Evolutionary conservation across 2,329 filamentous ascomycete species (phyloP).

Genomic region (Aspergillus phoenicis): DNA sequence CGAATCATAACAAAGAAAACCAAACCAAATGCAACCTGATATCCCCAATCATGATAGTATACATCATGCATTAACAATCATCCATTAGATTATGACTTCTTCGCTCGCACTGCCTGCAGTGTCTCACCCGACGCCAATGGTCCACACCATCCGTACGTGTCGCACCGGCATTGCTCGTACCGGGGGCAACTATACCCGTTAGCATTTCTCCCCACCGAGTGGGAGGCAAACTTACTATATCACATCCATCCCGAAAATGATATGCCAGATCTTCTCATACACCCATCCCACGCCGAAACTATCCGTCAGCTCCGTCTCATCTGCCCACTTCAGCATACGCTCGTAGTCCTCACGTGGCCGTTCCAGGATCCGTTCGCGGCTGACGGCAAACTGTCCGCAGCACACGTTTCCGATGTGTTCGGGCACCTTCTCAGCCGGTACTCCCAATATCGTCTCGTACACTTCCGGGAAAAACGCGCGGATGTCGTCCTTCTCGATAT

Average conservation of each 20-base stretch:
- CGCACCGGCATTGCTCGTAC: slow-evolving; percentile 34
- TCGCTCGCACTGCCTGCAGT: slow-evolving; percentile 28
- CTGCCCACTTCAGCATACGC: slow-evolving; percentile 36
- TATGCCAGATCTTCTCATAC: slow-evolving; percentile 38
- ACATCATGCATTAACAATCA: slow-evolving; percentile 13
- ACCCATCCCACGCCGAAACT: slow-evolving; percentile 35
- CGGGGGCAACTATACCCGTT: slow-evolving; percentile 28
- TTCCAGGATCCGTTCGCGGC: slow-evolving; percentile 31
- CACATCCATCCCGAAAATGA: slow-evolving; percentile 34
- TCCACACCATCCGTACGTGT: slow-evolving; percentile 35
- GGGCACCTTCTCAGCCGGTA: slow-evolving; percentile 27
- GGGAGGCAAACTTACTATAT: slow-evolving; percentile 26
- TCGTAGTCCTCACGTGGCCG: slow-evolving; percentile 34
- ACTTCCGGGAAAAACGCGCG: slow-evolving; percentile 31
- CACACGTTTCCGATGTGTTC: slow-evolving; percentile 35
- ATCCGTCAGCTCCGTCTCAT: slow-evolving; percentile 33
- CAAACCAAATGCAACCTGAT: slow-evolving; percentile 8
- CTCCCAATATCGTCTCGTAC: slow-evolving; percentile 30
- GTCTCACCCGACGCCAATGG: slow-evolving; percentile 32
- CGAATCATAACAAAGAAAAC: slow-evolving; percentile 8
- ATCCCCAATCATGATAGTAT: slow-evolving; percentile 11
- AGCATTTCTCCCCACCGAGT: neutral
- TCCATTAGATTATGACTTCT: slow-evolving; percentile 7
- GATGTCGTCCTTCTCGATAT: slow-evolving; percentile 28
- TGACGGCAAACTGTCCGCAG: slow-evolving; percentile 41